Evolutionary conservation across 2,329 filamentous ascomycete genomes (phyloP).

Genomic region (Mariannaea sp.): DNA sequence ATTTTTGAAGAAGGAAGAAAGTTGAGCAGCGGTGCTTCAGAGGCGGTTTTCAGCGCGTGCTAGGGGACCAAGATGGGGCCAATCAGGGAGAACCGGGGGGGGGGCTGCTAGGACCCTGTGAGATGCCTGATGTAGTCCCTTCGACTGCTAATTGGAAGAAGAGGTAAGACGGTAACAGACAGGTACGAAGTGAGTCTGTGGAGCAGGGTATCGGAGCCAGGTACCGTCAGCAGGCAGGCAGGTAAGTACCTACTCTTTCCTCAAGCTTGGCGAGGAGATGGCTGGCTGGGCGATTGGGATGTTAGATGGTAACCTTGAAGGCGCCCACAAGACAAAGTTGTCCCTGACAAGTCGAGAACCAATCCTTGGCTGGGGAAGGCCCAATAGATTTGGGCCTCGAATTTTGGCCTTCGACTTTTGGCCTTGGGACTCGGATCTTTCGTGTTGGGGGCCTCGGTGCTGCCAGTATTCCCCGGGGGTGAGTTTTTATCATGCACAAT

Average conservation of each 20-base stretch:
- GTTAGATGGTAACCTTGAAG: not conserved
- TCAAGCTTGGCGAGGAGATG: not conserved
- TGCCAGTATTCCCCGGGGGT: not conserved
- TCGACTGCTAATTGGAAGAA: constrained; percentile 12
- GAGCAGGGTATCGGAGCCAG: not conserved
- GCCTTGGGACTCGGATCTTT: constrained; percentile 1
- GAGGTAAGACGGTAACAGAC: too few relatives aligned
- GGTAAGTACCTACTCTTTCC: not conserved
- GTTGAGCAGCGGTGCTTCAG: constrained; percentile 32
- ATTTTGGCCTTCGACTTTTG: constrained; percentile 2
- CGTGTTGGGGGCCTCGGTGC: constrained; percentile 4
- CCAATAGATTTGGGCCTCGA: too few relatives aligned
- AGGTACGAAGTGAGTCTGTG: too few relatives aligned
- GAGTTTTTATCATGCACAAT: constrained; percentile 16
- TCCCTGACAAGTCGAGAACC: not conserved
- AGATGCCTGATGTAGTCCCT: not conserved
- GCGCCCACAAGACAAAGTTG: constrained; percentile 6
- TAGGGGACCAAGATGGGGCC: constrained; percentile 37
- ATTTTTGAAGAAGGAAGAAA: constrained; percentile 37
- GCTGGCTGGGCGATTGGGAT: constrained; percentile 4
- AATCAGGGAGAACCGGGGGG: constrained; percentile 39
- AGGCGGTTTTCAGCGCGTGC: constrained; percentile 39
- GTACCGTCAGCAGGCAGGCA: not conserved
- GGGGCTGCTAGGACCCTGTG: constrained; percentile 37
- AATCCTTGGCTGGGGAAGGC: constrained; percentile 13